Base-by-base conservation (phyloP, 2,329 filamentous ascomycete genomes). In the Alternaria viburni region DNA sequence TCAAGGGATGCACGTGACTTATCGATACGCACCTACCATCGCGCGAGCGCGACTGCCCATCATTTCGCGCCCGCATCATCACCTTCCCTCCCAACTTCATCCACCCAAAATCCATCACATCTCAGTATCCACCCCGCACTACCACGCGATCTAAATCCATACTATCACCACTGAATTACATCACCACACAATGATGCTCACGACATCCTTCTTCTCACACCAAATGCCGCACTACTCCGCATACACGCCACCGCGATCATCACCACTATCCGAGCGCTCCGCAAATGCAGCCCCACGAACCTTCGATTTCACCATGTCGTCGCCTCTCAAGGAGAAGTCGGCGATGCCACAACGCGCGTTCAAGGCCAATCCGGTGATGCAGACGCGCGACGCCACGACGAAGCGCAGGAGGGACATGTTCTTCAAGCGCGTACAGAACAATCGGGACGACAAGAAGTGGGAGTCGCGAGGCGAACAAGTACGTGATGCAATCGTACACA, bases 391-490 rank as follows among this genome's bases (percentile, higher is more conserved):
- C 74, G 87, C 87, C 17, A 83, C 84, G 1, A 87, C 89, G 59
- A 89, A 92, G 74, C 83, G 86, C 57, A 83, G 92, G 61, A 83
- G 91, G 50, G 86, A 87, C 30, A 82, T 91, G 59, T 95, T 95
- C 71, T 81, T 95, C 62, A 87, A 89, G 74, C 91, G 81, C 57
- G 81, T 86, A 11, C 74, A 81, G 54, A 79, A 80, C 45, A 74
- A 74, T 3, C 73, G 83, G 45, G 83, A 85, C 5, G 83, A 85
- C 6, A 77, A 76, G 72, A 77, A 79, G 51, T 86, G 82, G 79
- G 80, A 82, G 62, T 70, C 70, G 15, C 73, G 83, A 28, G 80
- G 82, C 1, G 84, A 85, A 32, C 82, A 85, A 77, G 83, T 84
- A 75, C 44, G 75, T 59, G 3, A 9, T 5, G 9, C 12, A 0